These are phyloP conservation scores for Suillus alpinus DNA, from an alignment of 768 basidiomycete species.

Conservation along the genomic window DNA sequence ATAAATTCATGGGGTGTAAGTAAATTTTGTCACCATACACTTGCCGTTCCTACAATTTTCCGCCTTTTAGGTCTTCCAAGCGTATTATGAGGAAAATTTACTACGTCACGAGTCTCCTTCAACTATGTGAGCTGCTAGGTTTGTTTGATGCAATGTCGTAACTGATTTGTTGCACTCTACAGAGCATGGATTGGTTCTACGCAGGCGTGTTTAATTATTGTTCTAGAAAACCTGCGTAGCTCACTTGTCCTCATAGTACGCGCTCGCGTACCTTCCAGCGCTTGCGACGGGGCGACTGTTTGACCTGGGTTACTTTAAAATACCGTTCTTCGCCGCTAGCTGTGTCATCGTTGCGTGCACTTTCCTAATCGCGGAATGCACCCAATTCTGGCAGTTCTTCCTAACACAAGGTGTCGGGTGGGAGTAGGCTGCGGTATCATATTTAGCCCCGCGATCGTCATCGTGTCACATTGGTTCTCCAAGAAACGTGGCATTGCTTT, in stretches of 20 bases:
- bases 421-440: slow-evolving; percentile 63
- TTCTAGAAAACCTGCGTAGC: background rate
- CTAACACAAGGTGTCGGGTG: slow-evolving; percentile 69
- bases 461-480: slow-evolving; percentile 73
- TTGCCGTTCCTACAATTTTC: background rate
- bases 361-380: slow-evolving; percentile 69
- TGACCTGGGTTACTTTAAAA: slow-evolving; percentile 65
- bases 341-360: slow-evolving; percentile 51
- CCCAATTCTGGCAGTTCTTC: slow-evolving; percentile 72
- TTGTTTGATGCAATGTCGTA: background rate
- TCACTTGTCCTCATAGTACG: slow-evolving; percentile 43
- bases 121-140: slow-evolving; percentile 46
- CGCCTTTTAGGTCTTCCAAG: slow-evolving; percentile 60
- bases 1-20: slow-evolving; percentile 75
- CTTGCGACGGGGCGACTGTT: slow-evolving; percentile 67
- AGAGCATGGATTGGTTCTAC: slow-evolving; percentile 83
- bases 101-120: slow-evolving; percentile 53
- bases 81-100: slow-evolving; percentile 59
- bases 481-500: slow-evolving; percentile 52
- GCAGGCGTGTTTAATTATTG: slow-evolving; percentile 41
- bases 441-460: slow-evolving; percentile 57
- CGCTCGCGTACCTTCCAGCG: slow-evolving; percentile 60
- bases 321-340: slow-evolving; percentile 47
- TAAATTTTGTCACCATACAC: slow-evolving; percentile 6
- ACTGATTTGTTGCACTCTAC: background rate